phyloP scores from a whole-genome alignment of 768 basidiomycete species.

The Tulasnella sp. region DNA sequence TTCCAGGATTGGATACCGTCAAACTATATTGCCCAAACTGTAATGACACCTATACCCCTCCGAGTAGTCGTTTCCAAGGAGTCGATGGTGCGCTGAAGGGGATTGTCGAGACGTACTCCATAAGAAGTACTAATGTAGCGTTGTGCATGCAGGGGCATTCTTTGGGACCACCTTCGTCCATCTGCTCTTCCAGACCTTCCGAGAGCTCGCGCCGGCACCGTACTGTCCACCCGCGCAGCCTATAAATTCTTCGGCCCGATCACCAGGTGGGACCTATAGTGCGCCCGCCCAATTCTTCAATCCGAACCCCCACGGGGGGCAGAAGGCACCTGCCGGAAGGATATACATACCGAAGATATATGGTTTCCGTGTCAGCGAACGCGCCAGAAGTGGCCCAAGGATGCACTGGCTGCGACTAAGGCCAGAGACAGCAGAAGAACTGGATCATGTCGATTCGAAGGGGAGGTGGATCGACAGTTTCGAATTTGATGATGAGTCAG shows the following conservation, averaged over 20 bases:
- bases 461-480: slow-evolving; percentile 66
- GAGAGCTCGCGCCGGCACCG: slow-evolving; percentile 86
- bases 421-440: slow-evolving; percentile 66
- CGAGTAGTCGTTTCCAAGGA: slow-evolving; percentile 88
- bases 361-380: slow-evolving; percentile 94
- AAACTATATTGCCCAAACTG: slow-evolving; percentile 98
- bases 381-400: slow-evolving; percentile 86
- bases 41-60: slow-evolving; percentile 92
- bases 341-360: slow-evolving; percentile 91
- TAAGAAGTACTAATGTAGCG: neutral
- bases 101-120: neutral
- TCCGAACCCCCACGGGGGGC: slow-evolving; percentile 80
- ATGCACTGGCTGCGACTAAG: slow-evolving; percentile 94
- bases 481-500: slow-evolving; percentile 48
- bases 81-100: slow-evolving; percentile 66
- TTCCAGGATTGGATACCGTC: slow-evolving; percentile 94
- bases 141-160: slow-evolving; percentile 64
- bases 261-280: slow-evolving; percentile 12
- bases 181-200: slow-evolving; percentile 96
- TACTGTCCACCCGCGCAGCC: slow-evolving; percentile 53
- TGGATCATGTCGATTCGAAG: slow-evolving; percentile 83
- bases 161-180: slow-evolving; percentile 99
- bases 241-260: slow-evolving; percentile 37
- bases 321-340: slow-evolving; percentile 76
- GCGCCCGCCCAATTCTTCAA: slow-evolving; percentile 54